phyloP scores from a whole-genome alignment of 805 yeast species.

The Schwanniomyces occidentalis region DNA sequence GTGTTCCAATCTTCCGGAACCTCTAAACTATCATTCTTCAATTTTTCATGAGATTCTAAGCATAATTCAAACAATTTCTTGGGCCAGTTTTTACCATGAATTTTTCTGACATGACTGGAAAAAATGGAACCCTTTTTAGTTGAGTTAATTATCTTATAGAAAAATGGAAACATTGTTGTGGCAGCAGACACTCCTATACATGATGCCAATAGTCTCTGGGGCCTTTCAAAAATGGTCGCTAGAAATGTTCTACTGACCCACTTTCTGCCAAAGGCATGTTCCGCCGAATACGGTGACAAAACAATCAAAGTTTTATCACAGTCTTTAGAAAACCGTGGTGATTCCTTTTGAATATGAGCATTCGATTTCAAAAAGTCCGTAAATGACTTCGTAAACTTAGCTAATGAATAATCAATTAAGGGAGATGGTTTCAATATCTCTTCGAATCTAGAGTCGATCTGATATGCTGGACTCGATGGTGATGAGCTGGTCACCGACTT shows the following conservation, averaged over 20 bases:
- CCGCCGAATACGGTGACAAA: conserved; percentile 66
- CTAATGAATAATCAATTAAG: conserved; percentile 33
- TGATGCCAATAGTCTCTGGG: conserved; percentile 73
- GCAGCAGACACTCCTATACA: conserved; percentile 82
- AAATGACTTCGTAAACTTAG: conserved; percentile 43
- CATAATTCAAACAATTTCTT: conserved; percentile 57
- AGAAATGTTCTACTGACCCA: conserved; percentile 74
- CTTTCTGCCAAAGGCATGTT: conserved; percentile 69
- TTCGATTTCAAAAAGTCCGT: conserved; percentile 42
- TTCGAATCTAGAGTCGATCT: conserved; percentile 23
- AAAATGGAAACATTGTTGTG: conserved; percentile 62
- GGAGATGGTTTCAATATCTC: conserved; percentile 35
- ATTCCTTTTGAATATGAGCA: conserved; percentile 41
- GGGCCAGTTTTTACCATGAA: conserved; percentile 81
- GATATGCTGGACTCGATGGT: conserved; percentile 3
- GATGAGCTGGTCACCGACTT: conserved; percentile 3
- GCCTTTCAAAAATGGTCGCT: conserved; percentile 76
- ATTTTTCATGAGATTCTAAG: conserved; percentile 53
- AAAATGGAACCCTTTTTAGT: conserved; percentile 48
- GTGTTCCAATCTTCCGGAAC: conserved; percentile 82
- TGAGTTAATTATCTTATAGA: conserved; percentile 51
- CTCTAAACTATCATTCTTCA: conserved; percentile 57
- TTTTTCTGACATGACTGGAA: conserved; percentile 60
- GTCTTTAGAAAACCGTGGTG: conserved; percentile 35
- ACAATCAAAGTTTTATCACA: conserved; percentile 57